Percentiles rank a stretch among this genome's conserved stretches.
phyloP scores from a whole-genome alignment of 164 flowering plant genomes.

The Annona cherimola region DNA sequence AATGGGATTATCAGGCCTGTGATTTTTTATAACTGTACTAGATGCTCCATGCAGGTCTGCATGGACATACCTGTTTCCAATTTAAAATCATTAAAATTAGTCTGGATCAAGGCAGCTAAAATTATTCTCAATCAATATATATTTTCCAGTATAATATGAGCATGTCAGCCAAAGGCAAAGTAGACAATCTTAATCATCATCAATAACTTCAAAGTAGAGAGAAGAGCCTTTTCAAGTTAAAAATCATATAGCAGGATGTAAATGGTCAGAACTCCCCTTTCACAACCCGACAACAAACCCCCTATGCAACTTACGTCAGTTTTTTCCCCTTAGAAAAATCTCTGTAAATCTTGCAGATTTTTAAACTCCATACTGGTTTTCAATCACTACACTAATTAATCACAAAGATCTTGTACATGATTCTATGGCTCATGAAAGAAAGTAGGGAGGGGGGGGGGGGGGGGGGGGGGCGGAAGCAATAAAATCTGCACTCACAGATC shows the following conservation, averaged over 20 bases:
- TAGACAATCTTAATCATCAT: no score
- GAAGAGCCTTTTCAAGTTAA: no score
- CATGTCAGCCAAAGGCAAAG: not conserved
- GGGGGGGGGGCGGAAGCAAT: no score
- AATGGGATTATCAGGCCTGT: slow-evolving; percentile 72
- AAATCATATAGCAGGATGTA: no score
- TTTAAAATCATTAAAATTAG: slow-evolving; percentile 2
- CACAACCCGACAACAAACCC: not conserved
- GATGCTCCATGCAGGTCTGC: slow-evolving; percentile 99
- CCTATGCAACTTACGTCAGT: not conserved
- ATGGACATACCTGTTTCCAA: slow-evolving; percentile 73
- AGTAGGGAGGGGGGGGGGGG: no score
- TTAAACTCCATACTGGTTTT: not conserved
- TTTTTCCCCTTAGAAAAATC: not conserved
- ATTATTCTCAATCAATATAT: no score
- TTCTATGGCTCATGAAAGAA: not conserved
- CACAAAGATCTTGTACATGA: not conserved
- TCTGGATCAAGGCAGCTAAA: not conserved
- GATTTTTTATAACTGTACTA: slow-evolving; percentile 91
- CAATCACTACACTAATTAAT: not conserved
- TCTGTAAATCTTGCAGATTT: not conserved
- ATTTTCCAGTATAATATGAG: not conserved
- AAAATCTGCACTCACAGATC: slow-evolving; percentile 71
- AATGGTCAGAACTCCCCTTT: not conserved
- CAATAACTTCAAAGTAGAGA: no score